A percentile compares a stretch with the other conserved stretches of the same genome.
phyloP scores from a whole-genome alignment of 2,329 filamentous ascomycete genomes.

The Paecilomyces fulvus region DNA sequence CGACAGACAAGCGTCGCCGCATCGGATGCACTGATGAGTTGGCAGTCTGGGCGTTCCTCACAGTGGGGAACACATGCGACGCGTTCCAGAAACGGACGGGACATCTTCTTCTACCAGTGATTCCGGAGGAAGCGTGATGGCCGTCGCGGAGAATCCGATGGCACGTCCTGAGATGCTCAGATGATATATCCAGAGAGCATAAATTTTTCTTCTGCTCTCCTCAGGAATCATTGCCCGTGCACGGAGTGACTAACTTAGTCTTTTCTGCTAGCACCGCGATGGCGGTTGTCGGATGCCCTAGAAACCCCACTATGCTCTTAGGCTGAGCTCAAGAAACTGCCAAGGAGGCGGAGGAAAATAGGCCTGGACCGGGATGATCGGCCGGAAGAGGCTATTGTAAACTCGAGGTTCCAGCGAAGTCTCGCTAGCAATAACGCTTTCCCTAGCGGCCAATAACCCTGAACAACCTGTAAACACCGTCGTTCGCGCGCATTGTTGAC shows the following conservation, averaged over 20 bases:
- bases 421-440: not conserved
- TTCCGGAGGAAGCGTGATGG: not conserved
- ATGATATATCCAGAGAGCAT: not conserved
- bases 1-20: conserved; percentile 5
- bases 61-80: conserved; percentile 42
- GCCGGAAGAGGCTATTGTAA: not conserved
- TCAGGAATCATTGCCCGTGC: not conserved
- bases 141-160: not conserved
- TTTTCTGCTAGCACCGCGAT: not conserved
- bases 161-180: not conserved
- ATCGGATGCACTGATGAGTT: conserved; percentile 69
- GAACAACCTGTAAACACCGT: not conserved
- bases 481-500: not conserved
- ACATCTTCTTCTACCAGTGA: conserved; percentile 12
- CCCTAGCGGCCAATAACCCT: not conserved
- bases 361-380: not conserved
- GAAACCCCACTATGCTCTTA: not conserved
- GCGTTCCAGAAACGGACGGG: conserved; percentile 29
- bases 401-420: not conserved
- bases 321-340: not conserved
- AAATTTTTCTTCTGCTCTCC: not conserved
- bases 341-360: not conserved
- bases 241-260: not conserved
- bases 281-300: not conserved
- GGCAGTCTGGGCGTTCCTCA: conserved; percentile 55